Base-by-base conservation (phyloP, 208 protist genomes). In the Leishmania aethiopica region DNA sequence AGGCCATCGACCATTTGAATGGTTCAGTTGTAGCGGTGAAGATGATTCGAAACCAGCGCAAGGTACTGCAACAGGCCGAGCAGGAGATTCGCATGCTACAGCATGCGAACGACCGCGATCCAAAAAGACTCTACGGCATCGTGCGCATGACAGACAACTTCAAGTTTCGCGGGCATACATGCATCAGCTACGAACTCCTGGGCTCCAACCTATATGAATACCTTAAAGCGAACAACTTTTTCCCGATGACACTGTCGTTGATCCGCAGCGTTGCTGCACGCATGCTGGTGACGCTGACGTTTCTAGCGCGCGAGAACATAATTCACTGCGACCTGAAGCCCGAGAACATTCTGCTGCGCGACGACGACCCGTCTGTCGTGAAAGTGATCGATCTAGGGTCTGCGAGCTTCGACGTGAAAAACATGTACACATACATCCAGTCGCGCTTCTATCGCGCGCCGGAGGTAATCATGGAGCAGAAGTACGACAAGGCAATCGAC, bases 381-480 rank as follows among this genome's bases (percentile, higher is more conserved):
- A 99, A 99, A 82, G 91, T 99, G 28, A 99, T 99, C 77, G 99
- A 99, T 88, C 97, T 99, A 75, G 99, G 99, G 35, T 98, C 96
- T n/a, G 95, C 94, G 15, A 99, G 98, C 92, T 99, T 97, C 87
- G 96, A 98, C 62, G 84, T 96, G 59, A 84, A 97, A 71, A 89
- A 89, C 47, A 75, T 91, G 35, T 98, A 95, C 81, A 97, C 97
- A 51, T 99, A 99, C 82, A 95, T 97, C 35, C 94, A 96, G 81
- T 97, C 96, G 4, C 90, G 96, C 7, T 98, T 96, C 59, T 98
- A 99, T 81, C 94, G 97, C 57, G 96, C 97, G 11, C 95, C 95
- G 17, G 94, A 98, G 83, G 89, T 98, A 28, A 96, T 99, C 49
- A 72, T 99, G 42, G 92, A 95, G 13, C 84, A 80, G 40, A 71